Conservation (phyloP, 2,329 filamentous ascomycete genomes). For the Fusarium sp. region DNA sequence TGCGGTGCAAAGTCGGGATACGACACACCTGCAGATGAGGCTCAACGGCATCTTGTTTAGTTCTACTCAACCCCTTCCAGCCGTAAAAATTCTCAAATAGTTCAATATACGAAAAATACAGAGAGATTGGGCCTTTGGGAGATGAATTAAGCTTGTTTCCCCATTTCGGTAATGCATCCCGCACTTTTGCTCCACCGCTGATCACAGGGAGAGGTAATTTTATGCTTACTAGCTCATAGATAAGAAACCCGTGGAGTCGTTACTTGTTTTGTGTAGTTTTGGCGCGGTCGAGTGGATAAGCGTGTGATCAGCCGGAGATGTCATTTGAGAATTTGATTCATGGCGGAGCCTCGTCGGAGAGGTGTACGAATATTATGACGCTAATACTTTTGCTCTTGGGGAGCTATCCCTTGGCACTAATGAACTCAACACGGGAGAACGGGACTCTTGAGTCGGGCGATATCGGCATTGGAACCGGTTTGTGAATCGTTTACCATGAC, state of each 20-base stretch:
- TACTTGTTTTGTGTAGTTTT: background rate
- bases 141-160: slow-evolving; percentile 17
- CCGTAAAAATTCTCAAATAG: background rate
- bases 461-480: background rate
- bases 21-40: slow-evolving; percentile 13
- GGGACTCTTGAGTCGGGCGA: background rate
- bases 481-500: background rate
- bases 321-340: background rate
- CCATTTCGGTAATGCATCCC: background rate
- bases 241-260: slow-evolving; percentile 3
- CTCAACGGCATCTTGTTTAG: slow-evolving; percentile 11
- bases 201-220: background rate
- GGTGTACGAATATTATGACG: slow-evolving; percentile 10
- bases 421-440: background rate
- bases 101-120: rapidly evolving
- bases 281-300: slow-evolving; percentile 5
- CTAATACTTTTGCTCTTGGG: background rate
- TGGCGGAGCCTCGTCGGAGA: slow-evolving; percentile 13
- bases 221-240: slow-evolving; percentile 29
- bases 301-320: background rate
- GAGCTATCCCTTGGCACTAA: background rate
- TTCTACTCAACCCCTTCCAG: too few relatives aligned
- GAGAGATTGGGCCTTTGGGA: background rate
- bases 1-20: slow-evolving; percentile 5
- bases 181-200: slow-evolving; percentile 2